phyloP scores from a whole-genome alignment of 2,329 filamentous ascomycete species.

The Aspergillus carbonarius region DNA sequence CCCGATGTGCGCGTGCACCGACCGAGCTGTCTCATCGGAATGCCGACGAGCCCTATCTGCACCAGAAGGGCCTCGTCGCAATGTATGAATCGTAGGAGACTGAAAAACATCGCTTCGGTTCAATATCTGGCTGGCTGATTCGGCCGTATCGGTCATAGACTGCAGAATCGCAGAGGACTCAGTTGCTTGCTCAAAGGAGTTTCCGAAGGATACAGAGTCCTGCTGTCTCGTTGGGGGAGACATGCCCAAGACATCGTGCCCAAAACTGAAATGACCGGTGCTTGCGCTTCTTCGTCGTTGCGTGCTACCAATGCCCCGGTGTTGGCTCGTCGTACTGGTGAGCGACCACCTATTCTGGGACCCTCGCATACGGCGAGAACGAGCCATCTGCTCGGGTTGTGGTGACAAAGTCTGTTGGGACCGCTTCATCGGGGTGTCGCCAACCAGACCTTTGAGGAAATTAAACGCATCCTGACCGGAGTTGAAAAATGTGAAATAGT shows the following conservation, averaged over 20 bases:
- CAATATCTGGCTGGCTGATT: conserved; percentile 88
- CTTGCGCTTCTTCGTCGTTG: conserved; percentile 62
- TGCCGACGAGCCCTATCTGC: conserved; percentile 29
- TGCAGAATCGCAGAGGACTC: conserved; percentile 70
- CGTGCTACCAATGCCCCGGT: conserved; percentile 9
- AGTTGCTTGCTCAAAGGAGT: conserved; percentile 71
- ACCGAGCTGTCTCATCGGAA: conserved; percentile 39
- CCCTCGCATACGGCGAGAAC: conserved; percentile 16
- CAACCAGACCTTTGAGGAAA: conserved; percentile 70
- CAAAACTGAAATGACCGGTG: conserved; percentile 54
- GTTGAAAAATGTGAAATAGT: conserved; percentile 95
- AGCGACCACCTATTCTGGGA: conserved; percentile 24
- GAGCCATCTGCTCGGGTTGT: conserved; percentile 14
- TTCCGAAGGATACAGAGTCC: conserved; percentile 72
- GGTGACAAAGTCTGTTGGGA: conserved; percentile 28
- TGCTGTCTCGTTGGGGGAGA: conserved; percentile 55
- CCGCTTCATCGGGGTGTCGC: conserved; percentile 57
- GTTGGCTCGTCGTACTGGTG: conserved; percentile 17
- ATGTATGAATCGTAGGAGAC: conserved; percentile 63
- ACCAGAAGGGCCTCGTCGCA: conserved; percentile 30
- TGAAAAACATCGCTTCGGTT: conserved; percentile 85
- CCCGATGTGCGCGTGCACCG: conserved; percentile 24
- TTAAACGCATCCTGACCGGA: conserved; percentile 80
- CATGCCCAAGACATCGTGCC: conserved; percentile 50
- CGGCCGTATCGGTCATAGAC: conserved; percentile 68